A percentile compares a stretch with the other conserved stretches of the same genome.
These are phyloP conservation scores for Botrytis galanthina DNA, from an alignment of 2,329 filamentous ascomycete genomes.

Conservation along the genomic window DNA sequence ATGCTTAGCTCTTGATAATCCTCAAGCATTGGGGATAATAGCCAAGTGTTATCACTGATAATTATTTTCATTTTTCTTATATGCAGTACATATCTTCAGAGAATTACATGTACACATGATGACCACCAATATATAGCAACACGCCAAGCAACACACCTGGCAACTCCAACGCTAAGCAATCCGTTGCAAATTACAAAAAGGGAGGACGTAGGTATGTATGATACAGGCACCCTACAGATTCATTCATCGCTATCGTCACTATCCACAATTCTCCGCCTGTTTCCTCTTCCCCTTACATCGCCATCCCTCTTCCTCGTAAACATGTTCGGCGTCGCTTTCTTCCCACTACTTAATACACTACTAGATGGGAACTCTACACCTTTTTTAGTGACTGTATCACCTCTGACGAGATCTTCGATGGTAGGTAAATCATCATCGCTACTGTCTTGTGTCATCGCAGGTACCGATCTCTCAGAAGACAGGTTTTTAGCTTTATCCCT, in stretches of 20 bases:
- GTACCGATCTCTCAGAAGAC: neutral
- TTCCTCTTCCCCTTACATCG: neutral
- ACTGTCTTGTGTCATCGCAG: conserved; percentile 40
- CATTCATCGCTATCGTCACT: conserved; percentile 15
- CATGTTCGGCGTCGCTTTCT: conserved; percentile 14
- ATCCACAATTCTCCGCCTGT: conserved; percentile 10
- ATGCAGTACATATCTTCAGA: neutral
- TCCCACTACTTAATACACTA: neutral
- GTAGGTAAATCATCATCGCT: conserved; percentile 25
- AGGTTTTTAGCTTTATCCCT: neutral
- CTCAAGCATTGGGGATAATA: neutral
- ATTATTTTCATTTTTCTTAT: neutral
- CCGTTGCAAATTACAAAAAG: neutral
- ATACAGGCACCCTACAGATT: neutral
- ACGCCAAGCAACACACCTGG: neutral
- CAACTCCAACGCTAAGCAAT: neutral
- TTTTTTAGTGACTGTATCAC: neutral
- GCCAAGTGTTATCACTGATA: neutral
- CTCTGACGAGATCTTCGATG: conserved; percentile 16
- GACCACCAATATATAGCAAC: neutral
- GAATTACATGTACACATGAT: neutral
- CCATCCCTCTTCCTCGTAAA: conserved; percentile 14
- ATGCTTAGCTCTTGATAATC: neutral
- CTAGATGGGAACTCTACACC: neutral
- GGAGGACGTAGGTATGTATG: neutral